Conservation (phyloP, 169 alveolate species). For the Besnoitia besnoiti region DNA sequence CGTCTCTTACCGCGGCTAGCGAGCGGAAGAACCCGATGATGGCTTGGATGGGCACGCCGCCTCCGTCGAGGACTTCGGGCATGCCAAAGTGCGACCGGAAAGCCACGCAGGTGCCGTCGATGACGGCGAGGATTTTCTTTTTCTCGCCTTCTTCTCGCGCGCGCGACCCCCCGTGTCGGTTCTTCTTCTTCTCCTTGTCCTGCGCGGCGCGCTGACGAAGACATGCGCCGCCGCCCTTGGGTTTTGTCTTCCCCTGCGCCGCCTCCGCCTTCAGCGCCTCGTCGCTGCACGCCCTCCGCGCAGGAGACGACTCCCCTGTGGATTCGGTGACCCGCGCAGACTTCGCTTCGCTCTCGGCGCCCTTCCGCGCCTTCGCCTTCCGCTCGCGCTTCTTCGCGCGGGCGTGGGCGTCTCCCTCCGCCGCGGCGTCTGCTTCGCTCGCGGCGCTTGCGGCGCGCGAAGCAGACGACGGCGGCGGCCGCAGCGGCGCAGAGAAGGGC, state of each 20-base stretch:
- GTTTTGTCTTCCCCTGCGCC: not conserved
- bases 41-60: conserved; percentile 1
- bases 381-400: not conserved
- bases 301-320: not conserved
- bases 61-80: conserved; percentile 23
- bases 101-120: not conserved
- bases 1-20: not conserved
- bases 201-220: no score
- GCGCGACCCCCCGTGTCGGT: no score
- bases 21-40: conserved; percentile 23
- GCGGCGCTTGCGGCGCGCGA: not conserved
- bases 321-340: not conserved
- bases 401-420: not conserved
- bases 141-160: not conserved
- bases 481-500: not conserved
- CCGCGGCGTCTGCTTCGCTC: not conserved
- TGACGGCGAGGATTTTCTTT: not conserved
- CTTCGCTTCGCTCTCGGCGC: not conserved
- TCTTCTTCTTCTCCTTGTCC: no score
- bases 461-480: not conserved
- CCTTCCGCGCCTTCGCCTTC: not conserved
- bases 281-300: no score
- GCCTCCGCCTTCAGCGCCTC: not conserved
- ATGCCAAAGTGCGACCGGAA: conserved; percentile 5
- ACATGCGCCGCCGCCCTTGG: no score